These are phyloP conservation scores for Gastrodia elata DNA, from an alignment of 106 monocot species.

Conservation along the genomic window DNA sequence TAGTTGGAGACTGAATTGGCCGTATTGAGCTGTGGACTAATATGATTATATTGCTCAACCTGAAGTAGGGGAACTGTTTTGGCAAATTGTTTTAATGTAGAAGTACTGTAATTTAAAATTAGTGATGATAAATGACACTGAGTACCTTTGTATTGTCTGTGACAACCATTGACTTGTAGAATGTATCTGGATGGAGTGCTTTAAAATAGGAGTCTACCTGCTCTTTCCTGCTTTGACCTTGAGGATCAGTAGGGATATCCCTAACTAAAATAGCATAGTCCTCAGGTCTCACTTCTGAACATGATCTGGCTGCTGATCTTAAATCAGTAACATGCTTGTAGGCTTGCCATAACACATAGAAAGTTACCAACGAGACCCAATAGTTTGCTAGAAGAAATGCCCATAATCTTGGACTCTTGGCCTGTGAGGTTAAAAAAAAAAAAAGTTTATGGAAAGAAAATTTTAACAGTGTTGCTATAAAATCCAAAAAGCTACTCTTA, in stretches of 20 bases:
- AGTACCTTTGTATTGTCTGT: constrained; percentile 59
- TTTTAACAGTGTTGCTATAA: not conserved
- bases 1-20: too few species aligned
- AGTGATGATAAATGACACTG: not conserved
- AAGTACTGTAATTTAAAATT: not conserved
- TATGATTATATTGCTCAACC: too few species aligned
- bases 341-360: constrained; percentile 64
- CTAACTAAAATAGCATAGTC: constrained; percentile 71
- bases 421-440: constrained; percentile 28
- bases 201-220: constrained; percentile 78
- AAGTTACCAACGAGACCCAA: constrained; percentile 79
- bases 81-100: not conserved
- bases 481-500: not conserved
- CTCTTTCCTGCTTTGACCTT: constrained; percentile 67
- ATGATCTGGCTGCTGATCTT: constrained; percentile 53
- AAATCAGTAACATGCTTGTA: constrained; percentile 78
- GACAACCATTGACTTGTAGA: constrained; percentile 80
- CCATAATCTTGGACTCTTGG: constrained; percentile 62
- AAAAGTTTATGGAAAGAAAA: not conserved
- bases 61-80: too few species aligned
- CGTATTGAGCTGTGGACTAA: too few species aligned
- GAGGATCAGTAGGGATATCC: constrained; percentile 53
- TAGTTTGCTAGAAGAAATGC: constrained; percentile 59
- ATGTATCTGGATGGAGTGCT: constrained; percentile 79
- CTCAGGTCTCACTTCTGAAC: constrained; percentile 45